A percentile compares a stretch with the other conserved stretches of the same genome.
phyloP scores from a whole-genome alignment of 2,329 filamentous ascomycete genomes.

The Penicillium sp. region DNA sequence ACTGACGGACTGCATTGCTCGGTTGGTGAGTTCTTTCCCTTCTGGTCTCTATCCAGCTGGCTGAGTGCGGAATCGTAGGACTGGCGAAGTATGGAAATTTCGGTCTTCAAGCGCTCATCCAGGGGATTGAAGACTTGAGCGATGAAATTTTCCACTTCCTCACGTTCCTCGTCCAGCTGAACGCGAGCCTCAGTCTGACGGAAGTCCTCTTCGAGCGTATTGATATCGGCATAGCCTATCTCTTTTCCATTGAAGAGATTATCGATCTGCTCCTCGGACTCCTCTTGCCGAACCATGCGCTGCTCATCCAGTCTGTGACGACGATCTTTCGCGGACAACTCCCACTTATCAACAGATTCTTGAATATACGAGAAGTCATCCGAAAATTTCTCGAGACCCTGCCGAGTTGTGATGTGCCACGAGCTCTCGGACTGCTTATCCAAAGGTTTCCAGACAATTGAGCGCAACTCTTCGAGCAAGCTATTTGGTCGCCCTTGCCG shows the following conservation, averaged over 20 bases:
- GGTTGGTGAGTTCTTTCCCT: slow-evolving; percentile 29
- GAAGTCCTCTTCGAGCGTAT: slow-evolving; percentile 54
- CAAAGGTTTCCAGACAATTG: slow-evolving; percentile 34
- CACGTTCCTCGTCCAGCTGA: slow-evolving; percentile 53
- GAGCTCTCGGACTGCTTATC: slow-evolving; percentile 35
- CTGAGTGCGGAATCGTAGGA: slow-evolving; percentile 46
- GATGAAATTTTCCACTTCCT: slow-evolving; percentile 52
- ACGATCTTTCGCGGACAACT: slow-evolving; percentile 43
- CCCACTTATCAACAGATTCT: slow-evolving; percentile 45
- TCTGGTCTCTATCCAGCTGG: slow-evolving; percentile 42
- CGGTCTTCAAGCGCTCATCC: slow-evolving; percentile 49
- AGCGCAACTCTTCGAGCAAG: slow-evolving; percentile 35
- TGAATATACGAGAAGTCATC: slow-evolving; percentile 47
- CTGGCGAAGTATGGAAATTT: slow-evolving; percentile 50
- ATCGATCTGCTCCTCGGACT: slow-evolving; percentile 54
- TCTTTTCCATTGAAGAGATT: slow-evolving; percentile 56
- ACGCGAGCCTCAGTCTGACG: slow-evolving; percentile 51
- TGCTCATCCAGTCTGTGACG: slow-evolving; percentile 49
- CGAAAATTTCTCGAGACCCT: slow-evolving; percentile 34
- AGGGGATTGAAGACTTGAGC: slow-evolving; percentile 51
- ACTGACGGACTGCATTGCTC: slow-evolving; percentile 39
- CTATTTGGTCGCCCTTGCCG: slow-evolving; percentile 27
- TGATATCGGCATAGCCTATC: slow-evolving; percentile 58
- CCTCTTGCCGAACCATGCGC: slow-evolving; percentile 50
- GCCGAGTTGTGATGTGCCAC: slow-evolving; percentile 32